Base-by-base conservation (phyloP, 768 basidiomycete species). In the Galerina marginata region DNA sequence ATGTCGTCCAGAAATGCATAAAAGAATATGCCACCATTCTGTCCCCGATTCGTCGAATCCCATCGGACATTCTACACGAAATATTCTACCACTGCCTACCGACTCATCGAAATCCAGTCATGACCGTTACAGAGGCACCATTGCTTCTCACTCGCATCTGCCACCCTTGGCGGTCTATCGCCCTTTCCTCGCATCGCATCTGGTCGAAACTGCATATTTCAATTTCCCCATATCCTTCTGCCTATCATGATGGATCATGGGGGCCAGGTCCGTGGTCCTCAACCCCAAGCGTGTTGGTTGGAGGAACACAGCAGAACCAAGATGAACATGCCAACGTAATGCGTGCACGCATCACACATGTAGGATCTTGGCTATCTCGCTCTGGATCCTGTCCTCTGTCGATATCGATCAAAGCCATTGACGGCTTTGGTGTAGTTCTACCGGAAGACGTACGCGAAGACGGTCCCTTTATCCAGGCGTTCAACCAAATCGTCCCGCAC, bases 151-250 rank as follows among this genome's bases (percentile, higher is more conserved):
- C 52, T 2, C 44, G 43, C 14, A 45, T 59, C 26, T 53, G 58
- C 37, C 25, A 44, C 11, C 16, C 29, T 11, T 59, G 58, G 58
- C 48, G 57, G 37, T 29, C 15, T 10, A 42, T 33, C 11, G 57
- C 43, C 6, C 40, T 58, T n/a, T 58, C 57, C 29, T 58, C 49
- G 20, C 57, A 48, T 23, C 57, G 57, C 9, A 39, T 58, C 9
- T 58, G 57, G 57, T 25, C 57, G 7, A 49, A 33, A 23, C 25
- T 58, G 9, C 49, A 58, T 23, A 45, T 58, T 14, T 23, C 39
- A 1, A 5, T 53, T 42, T 26, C 25, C 29, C 39, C n/a, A 11
- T 37, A 53, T 6, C 6, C 2, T 6, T 23, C 16, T 3, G 10
- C 29, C 51, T n/a, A 53, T 15, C 39, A 23, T 40, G 26, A 37